Evolutionary conservation across 2,329 filamentous ascomycete genomes (phyloP).

Genomic region (Magnaporthiopsis incrustans): DNA sequence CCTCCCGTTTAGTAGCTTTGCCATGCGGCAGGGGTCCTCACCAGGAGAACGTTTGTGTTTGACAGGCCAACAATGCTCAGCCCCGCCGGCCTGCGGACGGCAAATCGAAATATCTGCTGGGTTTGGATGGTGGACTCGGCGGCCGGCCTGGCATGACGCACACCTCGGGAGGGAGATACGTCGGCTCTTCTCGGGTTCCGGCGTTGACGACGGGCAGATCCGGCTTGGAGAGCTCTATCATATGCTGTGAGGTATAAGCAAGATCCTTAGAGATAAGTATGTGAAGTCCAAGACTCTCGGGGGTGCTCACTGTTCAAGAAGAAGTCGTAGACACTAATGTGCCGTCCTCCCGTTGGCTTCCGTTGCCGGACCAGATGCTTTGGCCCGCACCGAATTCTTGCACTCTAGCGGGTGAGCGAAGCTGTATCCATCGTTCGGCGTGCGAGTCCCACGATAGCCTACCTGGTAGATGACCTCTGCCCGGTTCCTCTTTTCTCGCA

Average conservation of each 20-base stretch:
- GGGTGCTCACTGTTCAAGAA: constrained; percentile 32
- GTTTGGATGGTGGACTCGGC: constrained; percentile 55
- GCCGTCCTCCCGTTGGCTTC: constrained; percentile 21
- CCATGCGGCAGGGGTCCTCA: neutral
- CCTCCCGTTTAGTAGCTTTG: neutral
- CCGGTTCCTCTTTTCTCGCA: constrained; percentile 23
- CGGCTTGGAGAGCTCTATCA: constrained; percentile 22
- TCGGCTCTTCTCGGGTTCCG: constrained; percentile 46
- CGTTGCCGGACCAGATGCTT: constrained; percentile 31
- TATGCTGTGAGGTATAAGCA: neutral
- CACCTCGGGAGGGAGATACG: constrained; percentile 60
- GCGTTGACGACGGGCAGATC: constrained; percentile 58
- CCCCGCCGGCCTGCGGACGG: constrained; percentile 58
- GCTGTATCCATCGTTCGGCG: constrained; percentile 22
- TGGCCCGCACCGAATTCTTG: constrained; percentile 34
- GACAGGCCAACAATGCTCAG: constrained; percentile 47
- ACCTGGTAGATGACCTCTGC: constrained; percentile 23
- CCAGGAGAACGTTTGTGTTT: constrained; percentile 20
- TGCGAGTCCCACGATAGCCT: constrained; percentile 28
- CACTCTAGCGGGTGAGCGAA: constrained; percentile 21
- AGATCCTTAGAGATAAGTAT: neutral
- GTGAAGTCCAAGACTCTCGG: too few species aligned
- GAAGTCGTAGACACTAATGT: constrained; percentile 33
- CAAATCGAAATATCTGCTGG: constrained; percentile 61
- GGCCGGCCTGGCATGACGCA: constrained; percentile 56